phyloP scores from a whole-genome alignment of 2,329 filamentous ascomycete species.

The Penicillium sp. region DNA sequence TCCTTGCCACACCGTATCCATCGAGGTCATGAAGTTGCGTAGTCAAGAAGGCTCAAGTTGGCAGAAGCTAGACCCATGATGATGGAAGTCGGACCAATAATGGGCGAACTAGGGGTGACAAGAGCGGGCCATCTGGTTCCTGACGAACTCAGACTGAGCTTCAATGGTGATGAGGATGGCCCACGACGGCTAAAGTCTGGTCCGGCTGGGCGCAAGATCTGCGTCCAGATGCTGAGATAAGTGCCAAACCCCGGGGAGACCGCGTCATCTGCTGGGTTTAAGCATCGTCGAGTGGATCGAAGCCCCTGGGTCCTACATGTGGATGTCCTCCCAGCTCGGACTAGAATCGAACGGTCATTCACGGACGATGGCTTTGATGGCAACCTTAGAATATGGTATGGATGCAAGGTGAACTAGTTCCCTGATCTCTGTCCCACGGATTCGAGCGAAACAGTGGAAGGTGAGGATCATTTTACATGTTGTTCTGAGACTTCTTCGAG shows the following conservation, averaged over 20 bases:
- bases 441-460: not conserved
- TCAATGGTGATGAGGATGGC: not conserved
- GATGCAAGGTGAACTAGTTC: too few species aligned
- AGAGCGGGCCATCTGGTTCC: not conserved
- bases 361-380: too few species aligned
- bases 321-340: too few species aligned
- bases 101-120: not conserved
- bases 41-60: not conserved
- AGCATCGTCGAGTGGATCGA: slow-evolving; percentile 1
- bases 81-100: not conserved
- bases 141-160: slow-evolving; percentile 2
- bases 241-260: slow-evolving; percentile 3
- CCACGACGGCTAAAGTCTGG: slow-evolving; percentile 10
- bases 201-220: slow-evolving; percentile 10
- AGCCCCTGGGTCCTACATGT: not conserved
- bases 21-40: not conserved
- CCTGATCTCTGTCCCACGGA: too few species aligned
- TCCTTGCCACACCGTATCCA: not conserved
- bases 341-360: too few species aligned
- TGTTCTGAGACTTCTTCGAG: not conserved
- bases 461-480: not conserved
- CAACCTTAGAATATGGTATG: too few species aligned
- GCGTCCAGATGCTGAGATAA: not conserved
- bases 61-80: not conserved
- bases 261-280: slow-evolving; percentile 8